These are phyloP conservation scores for Neophaeococcomyces aloes DNA, from an alignment of 2,329 filamentous ascomycete species.

Conservation along the genomic window DNA sequence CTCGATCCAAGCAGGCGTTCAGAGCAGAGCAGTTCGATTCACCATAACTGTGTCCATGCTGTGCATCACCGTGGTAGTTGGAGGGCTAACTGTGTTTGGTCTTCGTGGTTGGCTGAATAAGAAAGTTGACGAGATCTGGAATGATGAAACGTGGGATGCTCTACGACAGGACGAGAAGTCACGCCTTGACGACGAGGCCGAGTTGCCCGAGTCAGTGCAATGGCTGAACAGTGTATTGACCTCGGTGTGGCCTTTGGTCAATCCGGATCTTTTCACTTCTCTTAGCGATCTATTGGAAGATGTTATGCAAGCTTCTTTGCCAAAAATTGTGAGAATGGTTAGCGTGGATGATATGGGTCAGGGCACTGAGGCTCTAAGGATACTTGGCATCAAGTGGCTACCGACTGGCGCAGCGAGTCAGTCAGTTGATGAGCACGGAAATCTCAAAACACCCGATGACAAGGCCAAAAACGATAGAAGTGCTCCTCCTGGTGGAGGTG, in stretches of 20 bases:
- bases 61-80: slow-evolving; percentile 17
- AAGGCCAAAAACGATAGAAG: slow-evolving; percentile 42
- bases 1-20: not conserved
- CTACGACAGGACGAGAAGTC: slow-evolving; percentile 39
- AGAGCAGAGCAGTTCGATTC: slow-evolving; percentile 5
- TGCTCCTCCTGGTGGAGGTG: slow-evolving; percentile 31
- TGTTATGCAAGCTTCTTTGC: slow-evolving; percentile 67
- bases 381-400: slow-evolving; percentile 62
- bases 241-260: slow-evolving; percentile 63
- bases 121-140: slow-evolving; percentile 52
- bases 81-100: slow-evolving; percentile 29
- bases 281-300: slow-evolving; percentile 64
- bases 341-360: slow-evolving; percentile 66
- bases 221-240: slow-evolving; percentile 62
- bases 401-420: slow-evolving; percentile 58
- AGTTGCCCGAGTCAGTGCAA: slow-evolving; percentile 53
- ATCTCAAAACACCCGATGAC: slow-evolving; percentile 35
- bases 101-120: slow-evolving; percentile 52
- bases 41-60: slow-evolving; percentile 10
- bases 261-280: slow-evolving; percentile 61
- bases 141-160: slow-evolving; percentile 60
- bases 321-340: slow-evolving; percentile 61
- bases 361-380: slow-evolving; percentile 59
- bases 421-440: slow-evolving; percentile 49
- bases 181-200: slow-evolving; percentile 22